Evolutionary conservation across 2,329 filamentous ascomycete genomes (phyloP).

Genomic region (Lasiodiplodia theobromae): DNA sequence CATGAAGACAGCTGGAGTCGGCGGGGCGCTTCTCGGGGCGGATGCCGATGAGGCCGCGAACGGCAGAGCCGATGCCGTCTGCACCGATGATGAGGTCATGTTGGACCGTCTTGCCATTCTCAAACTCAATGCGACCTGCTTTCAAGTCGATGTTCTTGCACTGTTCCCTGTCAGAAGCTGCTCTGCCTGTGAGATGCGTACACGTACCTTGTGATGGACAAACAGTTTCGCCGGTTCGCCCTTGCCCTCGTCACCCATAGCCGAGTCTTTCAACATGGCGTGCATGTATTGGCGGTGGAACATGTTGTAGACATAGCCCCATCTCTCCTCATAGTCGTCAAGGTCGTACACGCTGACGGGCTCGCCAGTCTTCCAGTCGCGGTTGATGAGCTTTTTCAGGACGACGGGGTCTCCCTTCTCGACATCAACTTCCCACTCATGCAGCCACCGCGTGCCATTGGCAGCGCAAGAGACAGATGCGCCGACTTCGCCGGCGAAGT

Average conservation of each 20-base stretch:
- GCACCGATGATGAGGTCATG: slow-evolving; percentile 70
- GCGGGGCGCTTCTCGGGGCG: slow-evolving; percentile 65
- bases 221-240: slow-evolving; percentile 65
- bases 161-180: slow-evolving; percentile 30
- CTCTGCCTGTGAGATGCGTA: not conserved
- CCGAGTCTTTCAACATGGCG: slow-evolving; percentile 68
- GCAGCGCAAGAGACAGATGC: slow-evolving; percentile 62
- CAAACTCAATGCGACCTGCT: slow-evolving; percentile 46
- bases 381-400: slow-evolving; percentile 70
- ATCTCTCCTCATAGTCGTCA: slow-evolving; percentile 69
- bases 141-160: slow-evolving; percentile 61
- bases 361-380: slow-evolving; percentile 74
- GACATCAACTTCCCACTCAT: slow-evolving; percentile 72
- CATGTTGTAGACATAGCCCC: slow-evolving; percentile 72
- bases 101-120: slow-evolving; percentile 56
- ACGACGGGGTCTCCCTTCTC: slow-evolving; percentile 70
- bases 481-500: slow-evolving; percentile 73
- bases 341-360: slow-evolving; percentile 69
- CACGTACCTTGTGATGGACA: slow-evolving; percentile 59
- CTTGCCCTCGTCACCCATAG: slow-evolving; percentile 59
- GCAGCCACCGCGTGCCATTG: slow-evolving; percentile 73
- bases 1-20: slow-evolving; percentile 68
- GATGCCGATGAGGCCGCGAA: slow-evolving; percentile 69
- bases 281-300: slow-evolving; percentile 76
- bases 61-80: slow-evolving; percentile 72